Conservation (phyloP, 2,329 filamentous ascomycete genomes). For the Neodidymelliopsis sp. region DNA sequence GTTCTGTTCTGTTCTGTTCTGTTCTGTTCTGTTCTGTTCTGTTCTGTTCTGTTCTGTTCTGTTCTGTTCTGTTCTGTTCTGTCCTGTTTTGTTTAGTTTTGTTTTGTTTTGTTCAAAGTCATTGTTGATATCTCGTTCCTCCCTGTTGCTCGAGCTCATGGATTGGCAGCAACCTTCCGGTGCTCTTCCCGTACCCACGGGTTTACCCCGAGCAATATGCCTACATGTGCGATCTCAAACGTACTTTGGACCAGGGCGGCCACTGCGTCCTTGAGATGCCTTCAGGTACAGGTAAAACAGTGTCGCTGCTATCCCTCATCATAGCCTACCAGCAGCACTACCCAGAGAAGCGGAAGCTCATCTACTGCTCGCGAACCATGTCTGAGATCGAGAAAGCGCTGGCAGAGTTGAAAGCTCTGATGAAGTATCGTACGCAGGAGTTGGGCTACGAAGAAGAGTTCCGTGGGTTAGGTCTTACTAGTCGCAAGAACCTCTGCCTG, state of each 20-base stretch:
- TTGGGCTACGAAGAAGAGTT: constrained; percentile 95
- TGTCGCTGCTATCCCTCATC: constrained; percentile 92
- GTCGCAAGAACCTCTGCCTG: constrained; percentile 95
- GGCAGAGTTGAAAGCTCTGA: constrained; percentile 86
- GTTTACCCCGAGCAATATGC: constrained; percentile 69
- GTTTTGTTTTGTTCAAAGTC: no score
- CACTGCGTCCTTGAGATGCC: constrained; percentile 99
- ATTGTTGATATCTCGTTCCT: no score
- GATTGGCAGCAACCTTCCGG: constrained; percentile 71
- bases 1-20: no score
- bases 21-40: no score
- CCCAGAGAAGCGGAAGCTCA: constrained; percentile 91
- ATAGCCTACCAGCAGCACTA: constrained; percentile 96
- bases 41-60: no score
- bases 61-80: no score
- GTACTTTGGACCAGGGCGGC: constrained; percentile 89
- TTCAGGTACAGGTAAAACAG: constrained; percentile 96
- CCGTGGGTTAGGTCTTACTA: constrained; percentile 87
- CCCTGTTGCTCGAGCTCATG: no score
- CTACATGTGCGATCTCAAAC: constrained; percentile 86
- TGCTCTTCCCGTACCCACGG: constrained; percentile 77
- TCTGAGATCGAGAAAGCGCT: constrained; percentile 99
- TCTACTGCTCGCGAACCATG: constrained; percentile 99
- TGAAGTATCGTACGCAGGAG: constrained; percentile 92
- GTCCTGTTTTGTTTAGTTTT: no score